Percentiles rank a stretch among this genome's conserved stretches.
Evolutionary conservation across 2,329 filamentous ascomycete genomes (phyloP).

Genomic region (Xylariaceae sp.): DNA sequence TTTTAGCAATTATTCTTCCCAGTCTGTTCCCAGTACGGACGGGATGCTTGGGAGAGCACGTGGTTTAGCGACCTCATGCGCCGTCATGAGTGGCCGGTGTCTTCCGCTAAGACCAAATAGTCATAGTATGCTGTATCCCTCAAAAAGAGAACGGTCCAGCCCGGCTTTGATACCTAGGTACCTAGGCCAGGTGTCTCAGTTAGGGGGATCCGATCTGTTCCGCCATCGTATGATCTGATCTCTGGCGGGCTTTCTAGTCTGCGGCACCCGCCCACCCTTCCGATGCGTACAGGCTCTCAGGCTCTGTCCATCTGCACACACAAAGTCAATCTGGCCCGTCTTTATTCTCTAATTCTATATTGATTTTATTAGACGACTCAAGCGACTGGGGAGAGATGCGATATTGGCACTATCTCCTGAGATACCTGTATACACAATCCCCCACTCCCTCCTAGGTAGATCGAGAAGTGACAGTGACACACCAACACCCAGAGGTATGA

Average conservation of each 20-base stretch:
- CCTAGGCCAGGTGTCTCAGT: background rate
- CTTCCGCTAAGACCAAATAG: constrained; percentile 7
- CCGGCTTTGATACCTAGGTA: background rate
- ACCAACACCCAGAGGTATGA: background rate
- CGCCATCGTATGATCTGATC: constrained; percentile 34
- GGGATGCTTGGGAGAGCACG: constrained; percentile 1
- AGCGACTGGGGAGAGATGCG: too few species aligned
- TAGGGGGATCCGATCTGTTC: constrained; percentile 26
- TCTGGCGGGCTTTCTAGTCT: constrained; percentile 21
- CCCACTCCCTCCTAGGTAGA: background rate
- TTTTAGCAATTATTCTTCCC: too few species aligned
- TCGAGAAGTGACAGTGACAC: constrained; percentile 19
- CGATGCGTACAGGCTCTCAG: background rate
- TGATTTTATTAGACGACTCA: too few species aligned
- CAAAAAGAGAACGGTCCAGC: background rate
- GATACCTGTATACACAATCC: constrained; percentile 1
- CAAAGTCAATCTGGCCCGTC: too few species aligned
- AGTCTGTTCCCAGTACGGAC: too few species aligned
- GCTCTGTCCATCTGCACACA: too few species aligned
- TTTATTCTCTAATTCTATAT: too few species aligned
- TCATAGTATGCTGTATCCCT: too few species aligned
- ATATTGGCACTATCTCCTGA: background rate
- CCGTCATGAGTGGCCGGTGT: constrained; percentile 6
- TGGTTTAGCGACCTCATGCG: constrained; percentile 16
- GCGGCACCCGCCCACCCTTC: constrained; percentile 17